Conservation (phyloP, 2,329 filamentous ascomycete species). For the Cercospora sp. region DNA sequence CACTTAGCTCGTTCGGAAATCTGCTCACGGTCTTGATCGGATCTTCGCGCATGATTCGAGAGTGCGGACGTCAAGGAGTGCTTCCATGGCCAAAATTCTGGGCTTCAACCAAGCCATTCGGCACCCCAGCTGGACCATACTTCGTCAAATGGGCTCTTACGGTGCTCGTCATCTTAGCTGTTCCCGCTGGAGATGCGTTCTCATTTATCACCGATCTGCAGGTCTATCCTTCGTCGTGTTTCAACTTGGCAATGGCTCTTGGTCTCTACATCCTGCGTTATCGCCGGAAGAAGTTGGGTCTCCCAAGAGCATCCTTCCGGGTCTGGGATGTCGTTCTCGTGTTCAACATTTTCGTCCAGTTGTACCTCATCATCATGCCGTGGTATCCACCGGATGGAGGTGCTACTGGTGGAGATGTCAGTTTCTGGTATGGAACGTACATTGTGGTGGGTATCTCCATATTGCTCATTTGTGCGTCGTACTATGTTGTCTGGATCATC, state of each 20-base stretch:
- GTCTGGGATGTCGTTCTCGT: slow-evolving; percentile 60
- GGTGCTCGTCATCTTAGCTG: slow-evolving; percentile 59
- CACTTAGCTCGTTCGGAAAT: slow-evolving; percentile 61
- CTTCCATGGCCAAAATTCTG: slow-evolving; percentile 62
- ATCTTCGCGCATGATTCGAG: slow-evolving; percentile 58
- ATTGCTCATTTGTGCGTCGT: slow-evolving; percentile 60
- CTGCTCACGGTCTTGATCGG: slow-evolving; percentile 58
- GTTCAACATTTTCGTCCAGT: slow-evolving; percentile 61
- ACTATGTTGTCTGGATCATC: slow-evolving; percentile 62
- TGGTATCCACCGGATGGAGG: slow-evolving; percentile 69
- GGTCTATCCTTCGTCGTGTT: slow-evolving; percentile 60
- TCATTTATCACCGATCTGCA: slow-evolving; percentile 55
- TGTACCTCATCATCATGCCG: slow-evolving; percentile 67
- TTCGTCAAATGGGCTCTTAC: slow-evolving; percentile 53
- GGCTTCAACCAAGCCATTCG: slow-evolving; percentile 64
- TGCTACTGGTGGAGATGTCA: slow-evolving; percentile 62
- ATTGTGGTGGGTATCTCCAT: slow-evolving; percentile 63
- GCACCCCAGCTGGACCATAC: slow-evolving; percentile 62
- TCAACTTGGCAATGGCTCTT: slow-evolving; percentile 57
- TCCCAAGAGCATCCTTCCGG: slow-evolving; percentile 55
- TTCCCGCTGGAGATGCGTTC: slow-evolving; percentile 65
- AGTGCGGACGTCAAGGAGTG: slow-evolving; percentile 63
- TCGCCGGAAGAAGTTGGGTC: slow-evolving; percentile 53
- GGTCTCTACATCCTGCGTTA: slow-evolving; percentile 61
- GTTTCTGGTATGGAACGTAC: slow-evolving; percentile 74